Percentiles rank a stretch among this genome's conserved stretches.
phyloP scores from a whole-genome alignment of 2,329 filamentous ascomycete genomes.

The Alternaria novae-zelandiae region DNA sequence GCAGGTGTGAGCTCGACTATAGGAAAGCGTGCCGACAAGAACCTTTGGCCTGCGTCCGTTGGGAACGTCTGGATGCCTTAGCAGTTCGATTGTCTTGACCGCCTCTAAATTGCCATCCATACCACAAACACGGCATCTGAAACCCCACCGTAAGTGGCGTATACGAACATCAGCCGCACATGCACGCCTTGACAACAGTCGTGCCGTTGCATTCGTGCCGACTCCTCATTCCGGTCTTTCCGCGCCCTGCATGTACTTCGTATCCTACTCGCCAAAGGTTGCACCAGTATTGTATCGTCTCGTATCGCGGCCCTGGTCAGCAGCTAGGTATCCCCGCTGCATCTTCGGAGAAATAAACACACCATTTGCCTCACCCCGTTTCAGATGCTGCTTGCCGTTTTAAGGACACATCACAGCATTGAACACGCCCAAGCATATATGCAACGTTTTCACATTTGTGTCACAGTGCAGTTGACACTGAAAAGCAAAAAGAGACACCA shows the following conservation, averaged over 20 bases:
- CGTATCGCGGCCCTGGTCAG: neutral
- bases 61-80: slow-evolving; percentile 2
- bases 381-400: neutral
- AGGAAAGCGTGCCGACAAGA: slow-evolving; percentile 13
- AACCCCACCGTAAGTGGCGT: slow-evolving; percentile 6
- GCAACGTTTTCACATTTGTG: neutral
- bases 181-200: slow-evolving; percentile 12
- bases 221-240: slow-evolving; percentile 1
- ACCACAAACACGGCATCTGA: neutral
- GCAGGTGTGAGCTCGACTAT: slow-evolving; percentile 4
- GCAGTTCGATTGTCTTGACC: neutral
- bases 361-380: neutral
- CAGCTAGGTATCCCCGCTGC: slow-evolving; percentile 2
- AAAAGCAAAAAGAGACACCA: slow-evolving; percentile 6
- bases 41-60: slow-evolving; percentile 1
- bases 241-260: slow-evolving; percentile 14
- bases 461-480: neutral
- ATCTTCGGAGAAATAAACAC: slow-evolving; percentile 2
- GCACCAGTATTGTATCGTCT: neutral
- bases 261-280: slow-evolving; percentile 1
- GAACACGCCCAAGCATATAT: neutral
- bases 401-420: neutral
- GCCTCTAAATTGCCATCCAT: neutral
- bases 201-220: neutral
- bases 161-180: slow-evolving; percentile 15